Percentiles rank a stretch among this genome's conserved stretches.
Evolutionary conservation across 2,329 filamentous ascomycete genomes (phyloP).

Genomic region (Pyrenophora graminea): DNA sequence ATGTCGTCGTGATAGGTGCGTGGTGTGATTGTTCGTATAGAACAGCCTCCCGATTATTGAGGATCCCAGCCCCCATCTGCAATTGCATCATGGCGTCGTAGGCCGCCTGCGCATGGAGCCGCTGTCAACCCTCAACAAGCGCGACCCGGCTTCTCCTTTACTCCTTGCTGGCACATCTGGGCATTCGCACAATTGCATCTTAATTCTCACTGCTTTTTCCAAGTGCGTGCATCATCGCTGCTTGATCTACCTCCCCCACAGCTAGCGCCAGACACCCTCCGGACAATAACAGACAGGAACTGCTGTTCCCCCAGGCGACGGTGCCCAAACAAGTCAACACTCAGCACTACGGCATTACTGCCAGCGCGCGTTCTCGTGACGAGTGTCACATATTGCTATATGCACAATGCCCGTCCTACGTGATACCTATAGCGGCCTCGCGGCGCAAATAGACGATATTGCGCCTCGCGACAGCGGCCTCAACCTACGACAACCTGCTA

Average conservation of each 20-base stretch:
- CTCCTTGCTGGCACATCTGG: slow-evolving; percentile 6
- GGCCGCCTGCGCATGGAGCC: slow-evolving; percentile 16
- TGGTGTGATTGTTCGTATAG: slow-evolving; percentile 7
- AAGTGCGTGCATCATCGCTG: slow-evolving; percentile 15
- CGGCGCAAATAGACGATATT: slow-evolving; percentile 28
- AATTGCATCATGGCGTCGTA: slow-evolving; percentile 40
- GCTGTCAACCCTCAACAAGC: slow-evolving; percentile 18
- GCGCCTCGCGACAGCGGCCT: slow-evolving; percentile 27
- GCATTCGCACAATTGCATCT: slow-evolving; percentile 7
- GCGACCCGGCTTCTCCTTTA: slow-evolving; percentile 11
- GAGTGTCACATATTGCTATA: slow-evolving; percentile 12
- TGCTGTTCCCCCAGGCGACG: slow-evolving; percentile 24
- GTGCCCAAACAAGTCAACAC: slow-evolving; percentile 10
- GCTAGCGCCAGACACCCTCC: slow-evolving; percentile 28
- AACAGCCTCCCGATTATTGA: slow-evolving; percentile 33
- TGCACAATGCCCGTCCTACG: slow-evolving; percentile 37
- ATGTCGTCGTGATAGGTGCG: not conserved
- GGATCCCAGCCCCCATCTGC: slow-evolving; percentile 32
- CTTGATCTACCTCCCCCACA: slow-evolving; percentile 16
- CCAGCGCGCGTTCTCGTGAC: slow-evolving; percentile 16
- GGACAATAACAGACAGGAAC: slow-evolving; percentile 21
- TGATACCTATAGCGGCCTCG: slow-evolving; percentile 22
- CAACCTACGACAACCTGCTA: slow-evolving; percentile 22
- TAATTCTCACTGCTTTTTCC: slow-evolving; percentile 3
- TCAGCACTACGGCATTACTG: slow-evolving; percentile 8